Base-by-base conservation (phyloP, 1,139 yeast genomes). In the Nematodospora anomalae region DNA sequence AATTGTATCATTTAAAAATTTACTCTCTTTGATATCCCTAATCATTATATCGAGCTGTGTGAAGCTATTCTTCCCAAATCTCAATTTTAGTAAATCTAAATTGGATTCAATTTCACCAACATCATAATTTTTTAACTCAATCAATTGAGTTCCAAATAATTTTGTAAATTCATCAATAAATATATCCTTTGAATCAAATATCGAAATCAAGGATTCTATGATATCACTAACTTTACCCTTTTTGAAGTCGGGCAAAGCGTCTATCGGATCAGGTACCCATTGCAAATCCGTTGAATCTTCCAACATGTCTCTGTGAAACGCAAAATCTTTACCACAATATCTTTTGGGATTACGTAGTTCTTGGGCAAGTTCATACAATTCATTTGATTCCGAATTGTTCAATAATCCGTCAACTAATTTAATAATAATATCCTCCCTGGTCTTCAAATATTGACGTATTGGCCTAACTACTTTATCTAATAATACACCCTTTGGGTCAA, bases 211-310 rank as follows among this genome's bases (percentile, higher is more conserved):
- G 1, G 88, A 79, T 46, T 81, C 89, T 15, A 88, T 78, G 4
- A 83, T 74, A 53, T 87, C 95, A 36, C 74, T 71, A 6, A 75
- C 77, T 35, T 71, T 71, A n/a, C 76, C 77, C 45, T 78, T 79
- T 37, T 77, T 74, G 57, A 88, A 87, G 55, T 89, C 96, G 0
- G 95, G 86, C 6, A 94, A 74, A 0, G 96, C 95, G 60, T 86
- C 96, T n/a, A 85, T 74, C 0, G 97, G 97, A 50, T 88, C 96
- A 0, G 97, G 97, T 6, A 61, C 63, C 97, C 97, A 90, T 21
- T 74, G 66, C 3, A 82, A 57, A 43, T 74, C 80, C 24, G 59
- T 58, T 28, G 56, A 45, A 38, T 71, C 77, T 36, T 72, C 75
- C 12, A 36, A 52, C 30, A 32, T 26, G 30, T 34, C 35, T 28